Conservation (phyloP, 805 yeast genomes). For the Yarrowia alimentaria region DNA sequence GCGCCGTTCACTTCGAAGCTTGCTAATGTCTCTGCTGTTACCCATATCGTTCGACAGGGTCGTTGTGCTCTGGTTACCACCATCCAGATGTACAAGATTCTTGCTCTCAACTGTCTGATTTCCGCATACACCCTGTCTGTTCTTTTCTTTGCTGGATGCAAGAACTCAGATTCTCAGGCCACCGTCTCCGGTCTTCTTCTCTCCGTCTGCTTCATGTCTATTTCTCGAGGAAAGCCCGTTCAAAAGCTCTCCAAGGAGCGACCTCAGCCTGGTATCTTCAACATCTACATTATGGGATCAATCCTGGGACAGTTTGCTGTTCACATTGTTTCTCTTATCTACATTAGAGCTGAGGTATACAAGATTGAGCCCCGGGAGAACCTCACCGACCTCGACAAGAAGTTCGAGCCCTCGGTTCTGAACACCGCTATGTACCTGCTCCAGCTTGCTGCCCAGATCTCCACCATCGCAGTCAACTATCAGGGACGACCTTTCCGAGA, state of each 20-base stretch:
- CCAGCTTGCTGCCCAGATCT: constrained; percentile 93
- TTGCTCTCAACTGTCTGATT: constrained; percentile 94
- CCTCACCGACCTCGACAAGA: constrained; percentile 82
- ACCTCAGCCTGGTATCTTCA: constrained; percentile 97
- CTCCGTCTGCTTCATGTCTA: constrained; percentile 91
- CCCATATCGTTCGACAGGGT: constrained; percentile 94
- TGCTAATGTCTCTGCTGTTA: constrained; percentile 86
- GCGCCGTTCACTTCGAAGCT: constrained; percentile 97
- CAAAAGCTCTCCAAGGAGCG: constrained; percentile 87
- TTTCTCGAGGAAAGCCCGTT: constrained; percentile 89
- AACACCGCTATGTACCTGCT: constrained; percentile 95
- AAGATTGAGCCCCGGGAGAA: constrained; percentile 90
- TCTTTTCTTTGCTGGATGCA: constrained; percentile 92
- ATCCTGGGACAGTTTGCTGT: constrained; percentile 94
- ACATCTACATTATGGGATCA: constrained; percentile 94
- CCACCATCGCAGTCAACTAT: constrained; percentile 96
- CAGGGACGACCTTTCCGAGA: constrained; percentile 97
- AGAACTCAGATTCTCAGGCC: constrained; percentile 97
- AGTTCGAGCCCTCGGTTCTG: constrained; percentile 81
- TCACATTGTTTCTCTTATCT: constrained; percentile 78
- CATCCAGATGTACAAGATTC: constrained; percentile 96
- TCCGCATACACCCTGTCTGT: constrained; percentile 95
- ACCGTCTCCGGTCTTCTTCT: constrained; percentile 90
- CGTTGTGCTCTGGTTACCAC: constrained; percentile 97
- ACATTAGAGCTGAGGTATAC: constrained; percentile 80